Base-by-base conservation (phyloP, 345 rosid genomes). In the Brassica incana region DNA sequence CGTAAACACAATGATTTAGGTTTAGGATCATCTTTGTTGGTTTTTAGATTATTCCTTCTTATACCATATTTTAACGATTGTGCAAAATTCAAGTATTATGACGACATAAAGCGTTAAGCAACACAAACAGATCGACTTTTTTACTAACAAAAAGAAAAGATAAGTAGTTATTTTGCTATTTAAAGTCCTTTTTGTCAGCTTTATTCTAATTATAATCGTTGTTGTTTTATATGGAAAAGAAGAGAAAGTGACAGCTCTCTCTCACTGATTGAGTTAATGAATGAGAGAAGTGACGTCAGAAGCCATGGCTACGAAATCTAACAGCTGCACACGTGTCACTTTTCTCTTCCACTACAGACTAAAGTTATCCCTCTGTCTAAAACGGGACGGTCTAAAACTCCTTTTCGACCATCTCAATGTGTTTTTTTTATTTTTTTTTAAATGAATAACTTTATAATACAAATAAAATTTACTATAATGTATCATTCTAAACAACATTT, bases 171-270 rank as follows among this genome's bases (percentile, higher is more conserved):
- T 60, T 8, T 60, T 60, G 32, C 64, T 33, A 60, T 69, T 25
- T 35, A 56, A 67, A 25, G 27, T 3, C 12, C 1, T 27, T 48
- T 23, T 15, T 75, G 27, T 66, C 50, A 3, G 43, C 30, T 40
- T 38, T 48, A 12, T 48, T 48, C 16, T 54, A 54, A 54, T 23
- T 23, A 59, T 48, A 65, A 2, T 65, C 29, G 27, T 48, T 9
- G 36, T 62, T 5, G 65, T 77, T 61, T 45, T 18, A 76, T 59
- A 62, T 69, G 70, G 0, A 20, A 65, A 78, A 78, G 67, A 65
- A 38, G 62, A 78, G 82, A 67, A 23, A 67, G 73, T 45, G 77
- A 66, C 77, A 67, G 69, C 64, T 65, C 76, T 71, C 77, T 36
- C 33, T 65, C 33, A 25, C 64, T 59, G 71, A 71, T 65, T 52